Evolutionary conservation across 1,139 yeast genomes (phyloP), one percentile per base, ranked within the genome.

Genomic region (Nakaseomyces glabratus): DNA sequence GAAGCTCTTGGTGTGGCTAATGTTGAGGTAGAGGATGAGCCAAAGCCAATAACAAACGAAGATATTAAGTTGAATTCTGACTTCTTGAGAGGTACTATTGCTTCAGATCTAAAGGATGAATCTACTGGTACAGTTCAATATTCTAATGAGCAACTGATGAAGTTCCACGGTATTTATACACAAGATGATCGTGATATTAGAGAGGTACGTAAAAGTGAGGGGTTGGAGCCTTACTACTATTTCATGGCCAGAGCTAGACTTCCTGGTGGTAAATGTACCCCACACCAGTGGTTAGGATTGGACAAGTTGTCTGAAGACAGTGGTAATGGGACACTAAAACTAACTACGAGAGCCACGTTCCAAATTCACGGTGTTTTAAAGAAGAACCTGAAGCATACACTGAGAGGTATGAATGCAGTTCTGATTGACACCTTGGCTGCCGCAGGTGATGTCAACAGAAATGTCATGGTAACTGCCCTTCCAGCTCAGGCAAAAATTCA

Each of bases 141-240:
- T n/a, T 74, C 73, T 40, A 96, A 86, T 61, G 95, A 86, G 63
- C 96, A 86, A 63, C 65, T 90, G 59, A 86, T 96, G 47, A 90
- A 90, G 62, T 90, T 90, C 73, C 97, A 90, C 59, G 98, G 98
- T 63, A 86, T 88, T 47, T 90, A 90, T 61, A 86, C 88, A 95
- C 98, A 90, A 67, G 97, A 90, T 61, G 97, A 90, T 58, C 84
- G 98, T 65, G 98, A 90, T 62, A 68, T 90, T 40, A 76, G 97
- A 60, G 97, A 88, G 40, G 82, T 82, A 48, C 78, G 97, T 57
- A 88, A 86, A 63, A 73, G 84, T 33, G 82, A 82, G 57, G 97
- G 97, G 31, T 61, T 82, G 46, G 98, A 90, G 62, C 97, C 98
- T 16, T 94, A 94, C 33, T 90, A 84, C 58, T 72, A 93, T 14